phyloP scores from a whole-genome alignment of 257 asterid species.

The Anisodus acutangulus region DNA sequence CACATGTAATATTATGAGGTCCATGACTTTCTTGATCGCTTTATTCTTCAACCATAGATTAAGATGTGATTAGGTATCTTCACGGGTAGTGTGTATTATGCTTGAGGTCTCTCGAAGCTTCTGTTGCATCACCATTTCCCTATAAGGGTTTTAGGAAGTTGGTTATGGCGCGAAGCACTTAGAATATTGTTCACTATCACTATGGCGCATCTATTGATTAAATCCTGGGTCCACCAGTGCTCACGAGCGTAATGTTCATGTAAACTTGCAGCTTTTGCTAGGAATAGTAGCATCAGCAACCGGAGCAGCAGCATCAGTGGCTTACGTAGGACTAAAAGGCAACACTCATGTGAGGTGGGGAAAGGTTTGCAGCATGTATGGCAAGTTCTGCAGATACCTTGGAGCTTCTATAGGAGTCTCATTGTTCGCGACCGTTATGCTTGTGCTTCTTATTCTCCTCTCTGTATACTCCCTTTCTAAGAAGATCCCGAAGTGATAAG shows the following conservation, averaged over 20 bases:
- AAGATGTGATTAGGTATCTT: not conserved
- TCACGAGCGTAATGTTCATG: not conserved
- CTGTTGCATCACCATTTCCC: not conserved
- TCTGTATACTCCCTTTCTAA: constrained; percentile 62
- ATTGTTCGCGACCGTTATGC: constrained; percentile 54
- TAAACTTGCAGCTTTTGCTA: constrained; percentile 59
- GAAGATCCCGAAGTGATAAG: constrained; percentile 62
- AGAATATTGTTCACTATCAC: not conserved
- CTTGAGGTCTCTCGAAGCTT: not conserved
- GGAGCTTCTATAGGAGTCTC: constrained; percentile 63
- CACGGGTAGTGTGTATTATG: not conserved
- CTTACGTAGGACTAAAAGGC: constrained; percentile 74
- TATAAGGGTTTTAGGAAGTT: not conserved
- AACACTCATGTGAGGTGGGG: constrained; percentile 59
- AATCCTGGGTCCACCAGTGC: not conserved
- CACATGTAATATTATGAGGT: not conserved
- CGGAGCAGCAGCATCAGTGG: constrained; percentile 84
- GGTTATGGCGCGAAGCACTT: not conserved
- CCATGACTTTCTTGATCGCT: not conserved
- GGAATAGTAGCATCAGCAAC: constrained; percentile 81
- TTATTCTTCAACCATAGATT: not conserved
- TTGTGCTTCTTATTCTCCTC: constrained; percentile 58
- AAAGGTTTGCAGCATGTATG: constrained; percentile 57
- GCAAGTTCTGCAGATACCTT: constrained; percentile 61
- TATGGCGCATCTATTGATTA: not conserved